Base-by-base conservation (phyloP, 176 grass and related monocot species). In the Ensete glaucum region DNA sequence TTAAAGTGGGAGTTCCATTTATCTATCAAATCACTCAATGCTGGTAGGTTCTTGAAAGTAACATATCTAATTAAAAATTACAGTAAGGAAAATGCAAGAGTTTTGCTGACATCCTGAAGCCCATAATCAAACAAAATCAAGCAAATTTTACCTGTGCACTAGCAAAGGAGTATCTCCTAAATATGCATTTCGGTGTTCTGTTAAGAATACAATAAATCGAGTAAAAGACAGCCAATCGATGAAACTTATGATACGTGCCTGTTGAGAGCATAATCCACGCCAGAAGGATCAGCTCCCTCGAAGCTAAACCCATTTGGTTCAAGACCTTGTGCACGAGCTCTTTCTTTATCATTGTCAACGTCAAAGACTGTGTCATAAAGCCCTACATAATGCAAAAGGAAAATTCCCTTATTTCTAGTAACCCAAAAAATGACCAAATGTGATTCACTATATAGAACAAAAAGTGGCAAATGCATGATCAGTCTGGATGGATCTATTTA, bases 271-370 rank as follows among this genome's bases (percentile, higher is more conserved):
- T 93, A 98, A 70, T 98, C 88, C n/a, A 98, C 74, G 16, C 84
- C 86, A 71, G 71, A 65, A 24, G 12, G 68, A 84, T 94, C 86
- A 34, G 90, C 80, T 76, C 95, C 88, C 63, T 98, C 88, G 3
- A 98, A 98, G 83, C 80, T 84, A 67, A 98, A 98, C 64, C 95
- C 95, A 9, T 98, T 98, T 24, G 90, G 90, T 71, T 98, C 95
- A 54, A 98, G 78, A 67, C 90, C 90, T 74, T 83, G 80, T 65
- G 81, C 88, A 62, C 21, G 69, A 84, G 95, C 95, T 67, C 90
- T 85, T 23, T 94, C 88, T 69, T 87, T 98, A 75, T 94, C 95
- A 51, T 87, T 20, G 15, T 94, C 90, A 2, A 98, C 69, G 0
- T 94, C 90, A 79, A 89, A 98, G 52, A 98, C 90, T 0, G 90